A percentile compares a stretch with the other conserved stretches of the same genome.
Conservation (phyloP, 768 basidiomycete species). For the Xanthoconium stramineum region DNA sequence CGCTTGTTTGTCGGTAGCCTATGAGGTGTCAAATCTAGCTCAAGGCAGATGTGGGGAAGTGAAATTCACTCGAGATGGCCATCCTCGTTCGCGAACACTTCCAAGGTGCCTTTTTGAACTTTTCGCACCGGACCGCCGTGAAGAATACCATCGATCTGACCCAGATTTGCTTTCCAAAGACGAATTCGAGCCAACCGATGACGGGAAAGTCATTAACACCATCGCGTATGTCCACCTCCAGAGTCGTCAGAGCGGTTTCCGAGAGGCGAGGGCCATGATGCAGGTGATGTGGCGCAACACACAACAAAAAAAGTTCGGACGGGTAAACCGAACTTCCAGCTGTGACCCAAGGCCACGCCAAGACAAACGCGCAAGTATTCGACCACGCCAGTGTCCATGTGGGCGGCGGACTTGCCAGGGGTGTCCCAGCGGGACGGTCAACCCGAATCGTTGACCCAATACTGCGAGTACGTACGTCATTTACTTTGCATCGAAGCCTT, state of each 20-base stretch:
- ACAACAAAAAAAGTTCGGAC: constrained; percentile 10
- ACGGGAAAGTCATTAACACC: not conserved
- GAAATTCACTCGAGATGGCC: not conserved
- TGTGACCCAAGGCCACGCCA: not conserved
- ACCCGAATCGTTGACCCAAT: not conserved
- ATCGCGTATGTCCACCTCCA: not conserved
- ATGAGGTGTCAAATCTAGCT: not conserved
- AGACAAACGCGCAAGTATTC: too few species aligned
- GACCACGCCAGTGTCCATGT: too few species aligned
- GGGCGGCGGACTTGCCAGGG: too few species aligned
- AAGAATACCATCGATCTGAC: not conserved
- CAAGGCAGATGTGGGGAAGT: not conserved
- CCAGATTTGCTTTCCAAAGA: not conserved
- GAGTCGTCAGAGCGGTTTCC: not conserved
- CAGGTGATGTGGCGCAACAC: not conserved
- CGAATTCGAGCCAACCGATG: not conserved
- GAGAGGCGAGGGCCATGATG: not conserved
- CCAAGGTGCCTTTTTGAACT: constrained; percentile 5
- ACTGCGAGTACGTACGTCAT: not conserved
- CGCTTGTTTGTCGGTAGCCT: not conserved
- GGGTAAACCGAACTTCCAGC: constrained; percentile 5
- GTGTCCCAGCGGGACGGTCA: too few species aligned
- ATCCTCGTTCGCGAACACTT: not conserved
- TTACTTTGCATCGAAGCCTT: not conserved
- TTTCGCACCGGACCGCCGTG: constrained; percentile 5